Base-by-base conservation (phyloP, 2,329 filamentous ascomycete species). In the Aureobasidium mangrovei region DNA sequence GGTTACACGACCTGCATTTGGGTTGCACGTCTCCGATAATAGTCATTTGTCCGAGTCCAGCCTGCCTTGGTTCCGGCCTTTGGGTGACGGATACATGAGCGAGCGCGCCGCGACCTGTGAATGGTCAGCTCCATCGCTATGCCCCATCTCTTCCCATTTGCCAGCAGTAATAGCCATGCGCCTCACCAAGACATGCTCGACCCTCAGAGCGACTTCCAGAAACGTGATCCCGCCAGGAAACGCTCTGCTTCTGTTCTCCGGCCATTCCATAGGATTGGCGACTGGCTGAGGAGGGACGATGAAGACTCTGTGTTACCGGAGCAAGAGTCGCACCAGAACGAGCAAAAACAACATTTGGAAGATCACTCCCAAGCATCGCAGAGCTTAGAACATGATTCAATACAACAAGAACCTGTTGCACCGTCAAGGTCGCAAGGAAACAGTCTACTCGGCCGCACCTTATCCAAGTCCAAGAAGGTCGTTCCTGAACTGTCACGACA, bases 401-500 rank as follows among this genome's bases (percentile, higher is more conserved):
- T 64, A 40, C 67, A 69, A 60, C 66, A 70, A 55, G 66, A 52
- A 26, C 10, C 47, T 42, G 24, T 52, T 35, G 47, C 47, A 18
- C 28, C 47, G 33, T 32, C 39, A n/a, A 41, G 47, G 29, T 35
- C 29, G 47, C 36, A 29, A 38, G 47, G 39, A 33, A 35, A 52
- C 32, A 44, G 49, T 32, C 40, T 53, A 31, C 49, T 53, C 32
- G 49, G 49, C 29, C 49, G 49, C 40, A 53, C 49, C 27, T 38
- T 53, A 31, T 53, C 49, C 39, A 53, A 53, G 41, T 65, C 65
- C 10, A 67, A 81, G 60, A 82, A 78, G 63, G 87, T 89, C n/a
- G 82, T 91, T 12, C 85, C 89, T 18, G 85, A 85, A 12, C 72
- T 95, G 36, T 88, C 89, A 38, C 81, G 88, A 46, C 76, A 83